Evolutionary conservation across 2,329 filamentous ascomycete genomes (phyloP), one percentile per base, ranked within the genome.

Genomic region (Fonsecaea pugnacius): DNA sequence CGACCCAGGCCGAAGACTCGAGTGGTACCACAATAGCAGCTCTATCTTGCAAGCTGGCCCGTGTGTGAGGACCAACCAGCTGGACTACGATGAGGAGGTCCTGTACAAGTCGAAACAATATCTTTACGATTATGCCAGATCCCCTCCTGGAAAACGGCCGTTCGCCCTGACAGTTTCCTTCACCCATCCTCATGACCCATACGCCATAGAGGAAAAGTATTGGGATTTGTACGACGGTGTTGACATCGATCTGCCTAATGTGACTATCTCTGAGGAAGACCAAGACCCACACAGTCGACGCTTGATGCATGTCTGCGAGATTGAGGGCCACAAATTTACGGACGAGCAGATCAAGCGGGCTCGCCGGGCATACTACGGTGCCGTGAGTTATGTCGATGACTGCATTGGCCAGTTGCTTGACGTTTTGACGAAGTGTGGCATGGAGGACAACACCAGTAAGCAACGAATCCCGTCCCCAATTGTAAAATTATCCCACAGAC

Each of bases 11-110:
- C 75, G 80, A 51, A 86, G 93, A 52, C 87, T 94, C 48, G 93
- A 97, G 78, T 97, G 92, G 91, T 97, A 95, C 76, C 93, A 97
- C 82, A 96, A 97, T 76, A 92, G 93, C 78, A 93, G 91, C 73
- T 96, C 92, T 6, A 94, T 97, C 71, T 82, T 94, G 73, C 92
- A 97, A 77, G 93, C 93, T 0, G 93, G 93, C 9, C 87, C 89
- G 33, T 96, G 92, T 72, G 89, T 96, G 46, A 87, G 92, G 70
- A 96, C 91, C 78, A 97, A 97, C 79, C 93, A 97, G 82, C 84
- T 97, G 58, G 93, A 97, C 76, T 97, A 94, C 72, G 93, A 97
- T 73, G 93, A 96, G 79, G 93, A 97, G 78, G 92, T 96, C 75
- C 94, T 97, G 88, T 94, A 91, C 81, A 91, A 89, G 78, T 91